These are phyloP conservation scores for Canna indica DNA, from an alignment of 176 grass and related monocot species.

Conservation along the genomic window DNA sequence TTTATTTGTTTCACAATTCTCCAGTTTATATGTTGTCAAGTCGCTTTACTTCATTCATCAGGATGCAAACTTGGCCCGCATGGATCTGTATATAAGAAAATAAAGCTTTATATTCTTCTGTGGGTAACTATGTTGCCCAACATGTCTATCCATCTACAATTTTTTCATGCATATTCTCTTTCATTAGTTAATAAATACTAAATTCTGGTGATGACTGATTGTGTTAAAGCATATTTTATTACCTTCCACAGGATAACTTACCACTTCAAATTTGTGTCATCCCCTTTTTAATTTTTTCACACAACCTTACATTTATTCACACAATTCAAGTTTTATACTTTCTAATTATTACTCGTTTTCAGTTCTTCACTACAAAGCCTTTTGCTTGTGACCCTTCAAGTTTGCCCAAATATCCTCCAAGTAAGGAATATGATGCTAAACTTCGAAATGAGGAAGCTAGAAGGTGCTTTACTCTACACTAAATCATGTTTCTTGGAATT, in stretches of 20 bases:
- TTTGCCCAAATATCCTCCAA: slow-evolving; percentile 95
- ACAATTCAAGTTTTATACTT: neutral
- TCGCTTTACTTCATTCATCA: neutral
- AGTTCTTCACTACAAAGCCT: slow-evolving; percentile 63
- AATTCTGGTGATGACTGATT: neutral
- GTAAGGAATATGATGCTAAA: slow-evolving; percentile 95
- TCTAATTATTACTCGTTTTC: slow-evolving; percentile 19
- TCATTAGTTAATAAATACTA: neutral
- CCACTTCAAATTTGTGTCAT: neutral
- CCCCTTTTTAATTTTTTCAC: neutral
- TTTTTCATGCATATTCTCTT: neutral
- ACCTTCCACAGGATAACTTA: neutral
- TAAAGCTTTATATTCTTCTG: neutral
- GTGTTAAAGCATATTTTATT: neutral
- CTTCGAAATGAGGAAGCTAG: slow-evolving; percentile 92
- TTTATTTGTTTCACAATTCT: neutral
- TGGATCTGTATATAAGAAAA: neutral
- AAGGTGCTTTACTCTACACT: slow-evolving; percentile 33
- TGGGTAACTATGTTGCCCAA: neutral
- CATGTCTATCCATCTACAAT: neutral
- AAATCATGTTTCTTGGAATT: neutral
- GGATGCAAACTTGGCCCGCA: neutral
- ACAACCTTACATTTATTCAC: neutral
- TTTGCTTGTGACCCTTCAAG: slow-evolving; percentile 84
- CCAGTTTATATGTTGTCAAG: slow-evolving; percentile 1